These are phyloP conservation scores for Bipolaris oryzae DNA, from an alignment of 2,329 filamentous ascomycete species.

Conservation along the genomic window DNA sequence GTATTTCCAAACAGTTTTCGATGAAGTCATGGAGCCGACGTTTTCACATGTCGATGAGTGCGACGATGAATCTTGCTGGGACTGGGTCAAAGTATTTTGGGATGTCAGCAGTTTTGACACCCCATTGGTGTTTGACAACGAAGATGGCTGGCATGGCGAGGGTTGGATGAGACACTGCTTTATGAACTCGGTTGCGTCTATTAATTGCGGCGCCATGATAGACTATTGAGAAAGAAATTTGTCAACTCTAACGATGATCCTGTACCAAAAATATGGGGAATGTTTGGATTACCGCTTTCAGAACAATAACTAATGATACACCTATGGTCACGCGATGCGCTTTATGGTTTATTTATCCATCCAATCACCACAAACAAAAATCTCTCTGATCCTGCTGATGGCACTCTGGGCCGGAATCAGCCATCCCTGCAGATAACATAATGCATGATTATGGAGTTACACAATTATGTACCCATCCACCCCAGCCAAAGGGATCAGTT, in stretches of 20 bases:
- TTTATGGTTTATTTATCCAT: too few relatives aligned
- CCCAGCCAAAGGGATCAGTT: too few relatives aligned
- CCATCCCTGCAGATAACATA: too few relatives aligned
- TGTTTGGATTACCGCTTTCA: too few relatives aligned
- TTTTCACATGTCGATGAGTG: neutral
- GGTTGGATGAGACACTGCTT: constrained; percentile 2
- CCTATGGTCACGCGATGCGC: too few relatives aligned
- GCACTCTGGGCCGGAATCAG: too few relatives aligned
- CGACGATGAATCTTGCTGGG: neutral
- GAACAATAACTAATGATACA: neutral
- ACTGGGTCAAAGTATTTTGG: constrained; percentile 8
- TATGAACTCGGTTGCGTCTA: neutral
- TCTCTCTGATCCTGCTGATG: too few relatives aligned
- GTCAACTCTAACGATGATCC: too few relatives aligned
- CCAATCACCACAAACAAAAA: too few relatives aligned
- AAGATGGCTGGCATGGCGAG: neutral
- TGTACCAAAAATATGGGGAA: too few relatives aligned
- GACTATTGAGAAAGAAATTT: neutral
- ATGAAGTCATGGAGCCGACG: neutral
- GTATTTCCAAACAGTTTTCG: neutral
- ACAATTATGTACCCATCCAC: too few relatives aligned
- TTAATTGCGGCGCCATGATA: neutral
- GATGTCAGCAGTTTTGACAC: neutral
- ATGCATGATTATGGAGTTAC: too few relatives aligned
- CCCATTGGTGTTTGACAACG: neutral